Evolutionary conservation across 176 grass and related monocot species (phyloP), one percentile per base, ranked within the genome.

Genomic region (Carex pumila): DNA sequence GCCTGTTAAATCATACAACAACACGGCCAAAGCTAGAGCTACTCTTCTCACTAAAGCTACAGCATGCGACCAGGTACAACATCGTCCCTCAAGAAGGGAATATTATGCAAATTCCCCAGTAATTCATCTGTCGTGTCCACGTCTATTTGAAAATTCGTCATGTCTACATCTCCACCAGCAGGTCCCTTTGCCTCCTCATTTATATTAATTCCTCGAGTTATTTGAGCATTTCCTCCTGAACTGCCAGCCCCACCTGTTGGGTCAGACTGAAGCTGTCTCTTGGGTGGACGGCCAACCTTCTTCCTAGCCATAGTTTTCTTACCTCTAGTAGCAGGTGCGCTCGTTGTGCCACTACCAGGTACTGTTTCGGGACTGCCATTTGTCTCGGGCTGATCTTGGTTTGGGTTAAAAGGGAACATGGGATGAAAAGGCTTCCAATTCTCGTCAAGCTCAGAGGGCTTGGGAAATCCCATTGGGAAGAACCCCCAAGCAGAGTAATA

Each of bases 51-150:
- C 32, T 54, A 52, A 25, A 31, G 1, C 83, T 96, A 93, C 77
- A 92, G 92, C 86, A 95, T 79, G 32, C 84, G 47, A 72, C 88
- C 84, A 78, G 81, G 72, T 83, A 92, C 87, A 36, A 78, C 93
- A 61, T 92, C 91, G n/a, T 95, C 96, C 91, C 90, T 99, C 80
- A 99, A 93, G 83, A 99, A 99, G 61, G 96, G 93, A 53, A 99
- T 83, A 77, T 92, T 85, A 64, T 94, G 93, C 78, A 99, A 90
- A 88, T 99, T 99, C 12, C 90, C 96, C 65, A 99, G 66, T 73
- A 99, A 87, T 70, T 90, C 87, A 91, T 99, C 91, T 0, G 96
- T 89, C 25, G 96, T 58, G 90, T 95, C 91, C 71, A 94, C 85
- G 74, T 95, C 93, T 64, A 99, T 91, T 64, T 99, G 91, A 71